Conservation (phyloP, 495 filamentous ascomycete genomes). For the Podospora pseudopauciseta region DNA sequence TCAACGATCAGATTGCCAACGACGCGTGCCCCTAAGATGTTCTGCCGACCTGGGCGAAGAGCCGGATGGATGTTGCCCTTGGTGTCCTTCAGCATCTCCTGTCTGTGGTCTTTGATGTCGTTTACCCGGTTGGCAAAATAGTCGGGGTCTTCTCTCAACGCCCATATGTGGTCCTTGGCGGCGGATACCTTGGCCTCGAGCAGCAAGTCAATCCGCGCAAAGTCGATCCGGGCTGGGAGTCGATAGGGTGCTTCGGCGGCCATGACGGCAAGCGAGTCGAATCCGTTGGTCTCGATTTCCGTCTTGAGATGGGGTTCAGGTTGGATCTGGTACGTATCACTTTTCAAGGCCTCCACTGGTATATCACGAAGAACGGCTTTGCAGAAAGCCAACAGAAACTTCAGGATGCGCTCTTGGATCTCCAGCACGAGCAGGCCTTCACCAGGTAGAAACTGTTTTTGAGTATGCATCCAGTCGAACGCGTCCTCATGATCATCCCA, state of each 20-base stretch:
- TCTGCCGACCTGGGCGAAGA: neutral
- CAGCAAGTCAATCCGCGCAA: slow-evolving; percentile 39
- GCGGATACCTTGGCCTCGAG: slow-evolving; percentile 36
- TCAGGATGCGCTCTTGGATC: slow-evolving; percentile 41
- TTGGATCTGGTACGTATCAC: slow-evolving; percentile 20
- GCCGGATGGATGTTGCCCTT: slow-evolving; percentile 31
- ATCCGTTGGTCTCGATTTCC: slow-evolving; percentile 3
- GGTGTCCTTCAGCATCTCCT: slow-evolving; percentile 35
- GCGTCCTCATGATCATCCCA: slow-evolving; percentile 34
- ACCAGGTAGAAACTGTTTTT: slow-evolving; percentile 31
- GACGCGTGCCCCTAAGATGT: slow-evolving; percentile 15
- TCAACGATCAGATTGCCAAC: slow-evolving; percentile 18
- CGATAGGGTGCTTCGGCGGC: slow-evolving; percentile 48
- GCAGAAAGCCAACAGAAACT: slow-evolving; percentile 42
- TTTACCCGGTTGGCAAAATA: slow-evolving; percentile 44
- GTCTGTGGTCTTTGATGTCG: slow-evolving; percentile 41
- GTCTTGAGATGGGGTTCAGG: slow-evolving; percentile 32
- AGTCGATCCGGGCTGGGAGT: slow-evolving; percentile 38
- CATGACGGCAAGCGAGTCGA: slow-evolving; percentile 25
- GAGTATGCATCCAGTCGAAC: slow-evolving; percentile 9
- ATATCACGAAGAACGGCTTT: slow-evolving; percentile 41
- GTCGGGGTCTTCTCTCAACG: slow-evolving; percentile 52
- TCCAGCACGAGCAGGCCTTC: slow-evolving; percentile 47
- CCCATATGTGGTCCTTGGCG: slow-evolving; percentile 50
- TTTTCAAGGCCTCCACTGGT: neutral